Conservation (phyloP, 2,329 filamentous ascomycete species). For the Phyllosticta citribraziliensis region DNA sequence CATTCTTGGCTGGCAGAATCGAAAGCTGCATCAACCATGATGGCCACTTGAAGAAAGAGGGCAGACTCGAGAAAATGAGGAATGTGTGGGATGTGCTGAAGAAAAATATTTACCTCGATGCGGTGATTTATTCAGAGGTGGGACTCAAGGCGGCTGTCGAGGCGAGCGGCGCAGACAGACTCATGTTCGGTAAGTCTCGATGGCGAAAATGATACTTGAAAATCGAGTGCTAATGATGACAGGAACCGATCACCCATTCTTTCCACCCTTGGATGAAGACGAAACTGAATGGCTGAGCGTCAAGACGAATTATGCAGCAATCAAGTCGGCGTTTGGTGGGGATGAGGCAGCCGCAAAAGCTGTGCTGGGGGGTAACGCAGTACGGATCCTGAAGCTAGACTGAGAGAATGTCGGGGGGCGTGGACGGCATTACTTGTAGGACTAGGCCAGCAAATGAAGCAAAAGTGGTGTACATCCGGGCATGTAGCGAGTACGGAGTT, state of each 20-base stretch:
- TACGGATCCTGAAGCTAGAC: conserved; percentile 37
- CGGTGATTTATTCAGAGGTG: conserved; percentile 71
- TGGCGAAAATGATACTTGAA: neutral
- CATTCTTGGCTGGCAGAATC: conserved; percentile 78
- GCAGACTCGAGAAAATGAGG: conserved; percentile 47
- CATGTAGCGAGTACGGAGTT: too few relatives aligned
- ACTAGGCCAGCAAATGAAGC: neutral
- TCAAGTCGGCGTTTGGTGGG: conserved; percentile 41
- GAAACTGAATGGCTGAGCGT: conserved; percentile 62
- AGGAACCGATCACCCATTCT: conserved; percentile 74
- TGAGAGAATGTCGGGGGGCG: neutral
- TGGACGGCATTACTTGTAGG: neutral
- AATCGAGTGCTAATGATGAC: conserved; percentile 1
- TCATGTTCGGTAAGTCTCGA: conserved; percentile 56
- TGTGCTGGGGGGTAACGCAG: conserved; percentile 52
- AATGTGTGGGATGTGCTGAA: conserved; percentile 55
- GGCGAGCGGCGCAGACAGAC: conserved; percentile 55
- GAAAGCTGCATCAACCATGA: conserved; percentile 84
- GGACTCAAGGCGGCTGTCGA: conserved; percentile 62
- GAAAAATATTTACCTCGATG: conserved; percentile 79
- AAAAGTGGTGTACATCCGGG: neutral
- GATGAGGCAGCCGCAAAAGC: conserved; percentile 38
- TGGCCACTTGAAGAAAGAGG: conserved; percentile 58
- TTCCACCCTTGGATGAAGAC: conserved; percentile 59
- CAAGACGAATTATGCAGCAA: conserved; percentile 46